Conservation (phyloP, 2,329 filamentous ascomycete species). For the Curvularia sp. region DNA sequence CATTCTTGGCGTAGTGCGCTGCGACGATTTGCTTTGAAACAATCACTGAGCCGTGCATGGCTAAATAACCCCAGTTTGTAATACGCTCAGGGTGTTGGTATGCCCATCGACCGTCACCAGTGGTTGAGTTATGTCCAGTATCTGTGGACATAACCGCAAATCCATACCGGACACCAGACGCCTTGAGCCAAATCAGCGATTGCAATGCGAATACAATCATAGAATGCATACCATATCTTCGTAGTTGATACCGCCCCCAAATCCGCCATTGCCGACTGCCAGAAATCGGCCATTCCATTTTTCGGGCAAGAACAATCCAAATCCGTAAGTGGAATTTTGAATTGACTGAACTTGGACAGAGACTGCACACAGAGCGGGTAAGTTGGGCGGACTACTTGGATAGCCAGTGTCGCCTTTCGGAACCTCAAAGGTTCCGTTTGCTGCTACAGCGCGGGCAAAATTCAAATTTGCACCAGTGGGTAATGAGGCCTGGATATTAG, state of each 20-base stretch:
- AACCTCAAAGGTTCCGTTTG: conserved; percentile 34
- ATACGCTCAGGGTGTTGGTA: conserved; percentile 44
- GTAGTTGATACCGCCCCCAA: conserved; percentile 58
- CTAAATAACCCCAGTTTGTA: conserved; percentile 49
- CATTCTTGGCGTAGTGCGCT: conserved; percentile 56
- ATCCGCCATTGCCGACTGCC: conserved; percentile 56
- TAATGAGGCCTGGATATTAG: too few relatives aligned
- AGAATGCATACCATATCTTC: conserved; percentile 54
- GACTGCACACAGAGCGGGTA: conserved; percentile 51
- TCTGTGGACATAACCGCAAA: conserved; percentile 56
- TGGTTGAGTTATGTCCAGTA: conserved; percentile 54
- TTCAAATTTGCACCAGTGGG: too few relatives aligned
- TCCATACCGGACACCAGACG: conserved; percentile 46
- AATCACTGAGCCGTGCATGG: conserved; percentile 58
- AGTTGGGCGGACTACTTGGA: conserved; percentile 47
- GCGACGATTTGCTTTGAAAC: conserved; percentile 57
- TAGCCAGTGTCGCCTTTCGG: conserved; percentile 50
- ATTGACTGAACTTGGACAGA: conserved; percentile 48
- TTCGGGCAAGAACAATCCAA: conserved; percentile 50
- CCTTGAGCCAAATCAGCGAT: conserved; percentile 10
- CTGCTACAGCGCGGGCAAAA: too few relatives aligned
- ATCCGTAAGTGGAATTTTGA: conserved; percentile 46
- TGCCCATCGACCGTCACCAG: conserved; percentile 28
- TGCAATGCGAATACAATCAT: neutral
- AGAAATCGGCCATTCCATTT: conserved; percentile 49